Conservation (phyloP, 2,329 filamentous ascomycete genomes). For the Chalara sp. region DNA sequence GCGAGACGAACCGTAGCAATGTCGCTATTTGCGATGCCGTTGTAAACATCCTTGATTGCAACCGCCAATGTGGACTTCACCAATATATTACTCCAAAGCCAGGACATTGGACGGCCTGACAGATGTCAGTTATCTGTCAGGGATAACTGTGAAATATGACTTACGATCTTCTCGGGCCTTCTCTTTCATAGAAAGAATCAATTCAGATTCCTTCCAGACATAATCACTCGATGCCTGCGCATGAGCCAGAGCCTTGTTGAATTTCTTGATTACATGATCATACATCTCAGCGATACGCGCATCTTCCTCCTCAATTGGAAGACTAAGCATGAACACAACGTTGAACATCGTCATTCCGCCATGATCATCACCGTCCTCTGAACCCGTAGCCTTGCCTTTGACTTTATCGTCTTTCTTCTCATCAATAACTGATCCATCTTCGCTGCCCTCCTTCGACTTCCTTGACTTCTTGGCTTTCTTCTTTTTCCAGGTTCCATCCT, state of each 20-base stretch:
- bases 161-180: slow-evolving; percentile 63
- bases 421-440: slow-evolving; percentile 9
- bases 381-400: slow-evolving; percentile 21
- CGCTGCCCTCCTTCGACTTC: slow-evolving; percentile 23
- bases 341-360: slow-evolving; percentile 89
- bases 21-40: slow-evolving; percentile 73
- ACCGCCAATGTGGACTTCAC: slow-evolving; percentile 71
- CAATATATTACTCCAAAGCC: slow-evolving; percentile 64
- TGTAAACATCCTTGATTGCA: slow-evolving; percentile 76
- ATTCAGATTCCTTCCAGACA: slow-evolving; percentile 84
- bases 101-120: slow-evolving; percentile 42
- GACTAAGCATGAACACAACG: slow-evolving; percentile 84
- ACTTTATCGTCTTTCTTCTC: slow-evolving; percentile 27
- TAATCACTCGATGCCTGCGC: slow-evolving; percentile 87
- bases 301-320: slow-evolving; percentile 71
- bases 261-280: slow-evolving; percentile 81
- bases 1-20: slow-evolving; percentile 79
- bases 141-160: slow-evolving; percentile 7
- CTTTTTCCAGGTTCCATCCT: slow-evolving; percentile 72
- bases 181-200: slow-evolving; percentile 73
- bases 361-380: slow-evolving; percentile 21
- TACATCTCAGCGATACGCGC: slow-evolving; percentile 73
- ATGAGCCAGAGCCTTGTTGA: slow-evolving; percentile 87
- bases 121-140: slow-evolving; percentile 6
- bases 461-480: slow-evolving; percentile 34